Evolutionary conservation across 164 flowering plant species (phyloP).

Genomic region (Protea cynaroides): DNA sequence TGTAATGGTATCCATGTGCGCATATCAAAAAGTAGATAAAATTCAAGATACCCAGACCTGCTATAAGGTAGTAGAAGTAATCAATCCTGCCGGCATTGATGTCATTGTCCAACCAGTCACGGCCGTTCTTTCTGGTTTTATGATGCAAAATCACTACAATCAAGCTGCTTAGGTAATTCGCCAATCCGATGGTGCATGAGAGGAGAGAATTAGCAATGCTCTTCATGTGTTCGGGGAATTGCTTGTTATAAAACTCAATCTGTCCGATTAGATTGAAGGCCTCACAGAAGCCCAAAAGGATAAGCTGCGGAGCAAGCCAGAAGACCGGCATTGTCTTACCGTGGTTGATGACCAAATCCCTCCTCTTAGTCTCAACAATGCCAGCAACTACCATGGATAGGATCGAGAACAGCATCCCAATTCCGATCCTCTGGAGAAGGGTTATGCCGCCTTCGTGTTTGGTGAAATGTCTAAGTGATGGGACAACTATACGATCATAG

Average conservation of each 20-base stretch:
- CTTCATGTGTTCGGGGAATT: conserved; percentile 74
- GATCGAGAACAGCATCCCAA: too few species aligned
- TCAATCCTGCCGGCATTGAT: too few species aligned
- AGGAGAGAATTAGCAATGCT: conserved; percentile 58
- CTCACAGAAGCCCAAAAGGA: conserved; percentile 62
- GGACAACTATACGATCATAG: conserved; percentile 57
- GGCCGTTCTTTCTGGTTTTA: conserved; percentile 28
- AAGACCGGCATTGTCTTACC: conserved; percentile 36
- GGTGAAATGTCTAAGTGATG: conserved; percentile 39
- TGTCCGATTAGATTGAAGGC: conserved; percentile 67
- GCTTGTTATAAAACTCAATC: too few species aligned
- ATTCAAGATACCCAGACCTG: too few species aligned
- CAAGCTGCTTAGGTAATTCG: conserved; percentile 53
- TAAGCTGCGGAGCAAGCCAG: conserved; percentile 79
- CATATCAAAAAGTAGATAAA: too few species aligned
- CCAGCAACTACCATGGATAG: too few species aligned
- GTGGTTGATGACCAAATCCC: conserved; percentile 26
- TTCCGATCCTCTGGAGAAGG: conserved; percentile 62
- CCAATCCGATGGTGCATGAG: conserved; percentile 36
- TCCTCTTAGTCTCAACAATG: conserved; percentile 35
- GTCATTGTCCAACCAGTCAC: conserved; percentile 65
- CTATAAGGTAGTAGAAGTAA: too few species aligned
- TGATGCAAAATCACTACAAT: conserved; percentile 47
- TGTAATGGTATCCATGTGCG: conserved; percentile 48
- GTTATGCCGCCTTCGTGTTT: conserved; percentile 56